Evolutionary conservation across 441 rosid genomes (phyloP).

Genomic region (Sinapis alba): DNA sequence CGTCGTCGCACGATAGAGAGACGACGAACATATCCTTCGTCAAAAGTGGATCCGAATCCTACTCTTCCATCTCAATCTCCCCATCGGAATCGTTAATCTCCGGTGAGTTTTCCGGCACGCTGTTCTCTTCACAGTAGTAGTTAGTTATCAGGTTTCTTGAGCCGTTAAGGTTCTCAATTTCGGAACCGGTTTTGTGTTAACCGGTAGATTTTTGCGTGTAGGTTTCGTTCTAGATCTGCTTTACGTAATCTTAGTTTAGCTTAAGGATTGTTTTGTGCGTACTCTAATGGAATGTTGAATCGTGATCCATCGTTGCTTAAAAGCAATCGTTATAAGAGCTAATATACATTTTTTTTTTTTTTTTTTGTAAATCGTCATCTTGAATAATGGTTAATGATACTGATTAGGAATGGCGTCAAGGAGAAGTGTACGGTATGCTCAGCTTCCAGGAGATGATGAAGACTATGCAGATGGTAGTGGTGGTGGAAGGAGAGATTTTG

Average conservation of each 20-base stretch:
- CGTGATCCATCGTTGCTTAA: background rate
- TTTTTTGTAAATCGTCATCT: background rate
- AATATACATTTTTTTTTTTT: background rate
- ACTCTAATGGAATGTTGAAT: background rate
- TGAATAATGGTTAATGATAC: constrained; percentile 1
- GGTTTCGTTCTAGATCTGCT: constrained; percentile 14
- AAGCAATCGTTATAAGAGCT: background rate
- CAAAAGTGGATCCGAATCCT: constrained; percentile 22
- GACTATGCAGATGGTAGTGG: constrained; percentile 36
- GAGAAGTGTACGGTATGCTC: constrained; percentile 53
- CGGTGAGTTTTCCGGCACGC: constrained; percentile 17
- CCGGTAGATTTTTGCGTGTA: background rate
- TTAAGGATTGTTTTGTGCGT: background rate
- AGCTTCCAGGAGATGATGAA: constrained; percentile 65
- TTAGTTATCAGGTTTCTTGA: background rate
- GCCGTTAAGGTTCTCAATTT: background rate
- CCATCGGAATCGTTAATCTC: background rate
- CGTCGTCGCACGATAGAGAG: background rate
- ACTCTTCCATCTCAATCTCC: background rate
- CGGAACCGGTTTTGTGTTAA: background rate
- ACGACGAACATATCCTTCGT: background rate
- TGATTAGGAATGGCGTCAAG: constrained; percentile 58
- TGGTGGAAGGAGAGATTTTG: constrained; percentile 41
- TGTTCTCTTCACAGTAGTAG: background rate
- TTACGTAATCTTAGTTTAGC: background rate